Percentiles rank a stretch among this genome's conserved stretches.
Evolutionary conservation across 1,139 yeast genomes (phyloP).

Genomic region (Geotrichum citri-aurantii): DNA sequence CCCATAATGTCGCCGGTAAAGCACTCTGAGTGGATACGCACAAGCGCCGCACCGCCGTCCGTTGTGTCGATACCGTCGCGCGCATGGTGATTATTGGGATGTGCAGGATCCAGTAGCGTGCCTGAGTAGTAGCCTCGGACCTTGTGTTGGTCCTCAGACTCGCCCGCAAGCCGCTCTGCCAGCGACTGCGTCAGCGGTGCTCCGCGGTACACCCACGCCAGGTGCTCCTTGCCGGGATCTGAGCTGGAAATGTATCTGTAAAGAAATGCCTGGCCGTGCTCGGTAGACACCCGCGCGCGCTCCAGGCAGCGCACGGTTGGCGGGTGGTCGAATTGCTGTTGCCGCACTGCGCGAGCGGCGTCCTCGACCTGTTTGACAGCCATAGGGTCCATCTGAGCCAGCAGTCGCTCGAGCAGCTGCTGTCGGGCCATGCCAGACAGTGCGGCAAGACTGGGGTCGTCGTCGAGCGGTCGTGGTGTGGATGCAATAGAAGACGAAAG

Average conservation of each 20-base stretch:
- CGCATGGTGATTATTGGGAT: constrained; percentile 38
- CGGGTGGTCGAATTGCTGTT: constrained; percentile 33
- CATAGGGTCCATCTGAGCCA: constrained; percentile 8
- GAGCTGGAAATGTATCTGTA: constrained; percentile 81
- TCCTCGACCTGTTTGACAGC: constrained; percentile 11
- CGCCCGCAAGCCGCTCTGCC: constrained; percentile 56
- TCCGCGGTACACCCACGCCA: constrained; percentile 96
- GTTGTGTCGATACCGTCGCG: constrained; percentile 1
- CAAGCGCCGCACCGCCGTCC: constrained; percentile 40
- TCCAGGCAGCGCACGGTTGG: constrained; percentile 87
- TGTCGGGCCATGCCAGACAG: background rate
- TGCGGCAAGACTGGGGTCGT: background rate
- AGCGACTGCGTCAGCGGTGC: constrained; percentile 73
- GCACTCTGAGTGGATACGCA: constrained; percentile 93
- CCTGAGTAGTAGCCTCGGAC: constrained; percentile 96
- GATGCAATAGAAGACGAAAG: background rate
- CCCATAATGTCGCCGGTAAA: constrained; percentile 99
- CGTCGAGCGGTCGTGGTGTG: constrained; percentile 4
- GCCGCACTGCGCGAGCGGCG: constrained; percentile 4
- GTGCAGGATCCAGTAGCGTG: constrained; percentile 76
- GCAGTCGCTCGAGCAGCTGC: constrained; percentile 9
- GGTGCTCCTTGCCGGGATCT: constrained; percentile 80
- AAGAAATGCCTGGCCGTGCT: constrained; percentile 85
- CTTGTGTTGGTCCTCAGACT: constrained; percentile 89
- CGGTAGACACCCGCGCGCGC: constrained; percentile 85